Base-by-base conservation (phyloP, 805 yeast genomes). In the Myxozyma monticola region DNA sequence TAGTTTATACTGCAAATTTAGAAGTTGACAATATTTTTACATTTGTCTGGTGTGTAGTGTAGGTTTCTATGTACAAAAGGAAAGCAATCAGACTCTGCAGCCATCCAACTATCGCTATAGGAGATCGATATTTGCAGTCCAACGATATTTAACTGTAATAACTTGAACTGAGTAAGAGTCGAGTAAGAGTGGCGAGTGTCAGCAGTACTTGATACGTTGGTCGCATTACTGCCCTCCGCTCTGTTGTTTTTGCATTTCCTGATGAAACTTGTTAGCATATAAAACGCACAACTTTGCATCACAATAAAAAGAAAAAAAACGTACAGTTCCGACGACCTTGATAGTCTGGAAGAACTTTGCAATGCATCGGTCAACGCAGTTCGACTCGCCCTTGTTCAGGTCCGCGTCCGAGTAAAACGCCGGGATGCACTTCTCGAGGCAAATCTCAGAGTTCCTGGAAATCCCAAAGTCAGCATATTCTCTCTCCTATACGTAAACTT, bases 331-430 rank as follows among this genome's bases (percentile, higher is more conserved):
- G 14, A 54, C 45, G 14, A 51, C 14, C 44, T 47, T 51, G 49
- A 51, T 48, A 9, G 56, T 41, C 60, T 76, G 76, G 72, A 88
- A 86, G 68, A 83, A 89, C 67, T 90, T 90, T 56, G 81, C 69
- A 37, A 86, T 91, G 70, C 98, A 90, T 53, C 97, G 73, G 66
- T 89, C 96, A 9, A 87, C 71, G 66, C 97, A 91, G 38, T 79
- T 76, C 51, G 75, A 69, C 65, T 90, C 97, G 31, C 96, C 97
- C 62, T 89, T 88, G 57, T 80, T 81, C 47, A 90, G 71, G 22
- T 91, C 97, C 8, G 79, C 76, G 61, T 91, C 98, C 14, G 88
- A 87, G 68, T 85, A 90, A 57, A 84, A 86, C n/a, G 75, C 79
- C n/a, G 85, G 83, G 35, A 93, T 76, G 68, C 99, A 93, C 68